Conservation (phyloP, 495 filamentous ascomycete species). For the Amphirosellinia nigrospora region DNA sequence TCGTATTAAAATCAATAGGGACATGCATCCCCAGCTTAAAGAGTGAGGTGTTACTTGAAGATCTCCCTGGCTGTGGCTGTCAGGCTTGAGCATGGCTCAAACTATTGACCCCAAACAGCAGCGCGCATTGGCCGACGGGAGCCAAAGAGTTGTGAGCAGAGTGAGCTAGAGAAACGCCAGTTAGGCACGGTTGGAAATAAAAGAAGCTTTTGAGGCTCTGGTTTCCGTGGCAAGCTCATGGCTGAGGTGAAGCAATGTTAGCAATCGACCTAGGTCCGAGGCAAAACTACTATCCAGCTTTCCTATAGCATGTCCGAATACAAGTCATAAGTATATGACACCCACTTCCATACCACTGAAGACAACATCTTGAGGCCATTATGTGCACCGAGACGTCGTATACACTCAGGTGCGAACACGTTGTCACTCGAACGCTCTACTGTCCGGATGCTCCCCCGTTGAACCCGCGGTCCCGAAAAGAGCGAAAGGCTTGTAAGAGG, state of each 20-base stretch:
- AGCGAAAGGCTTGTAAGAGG: constrained; percentile 41
- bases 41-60: constrained; percentile 14
- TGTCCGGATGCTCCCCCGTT: constrained; percentile 41
- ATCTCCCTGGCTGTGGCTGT: constrained; percentile 22
- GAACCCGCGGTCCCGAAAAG: constrained; percentile 28
- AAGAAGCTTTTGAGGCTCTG: constrained; percentile 10
- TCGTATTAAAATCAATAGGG: constrained; percentile 14
- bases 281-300: neutral
- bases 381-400: constrained; percentile 48
- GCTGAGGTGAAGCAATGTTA: neutral
- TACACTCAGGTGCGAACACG: constrained; percentile 47
- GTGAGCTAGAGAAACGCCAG: neutral
- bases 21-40: constrained; percentile 11
- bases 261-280: neutral
- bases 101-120: constrained; percentile 6
- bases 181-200: neutral
- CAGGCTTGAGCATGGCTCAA: constrained; percentile 17
- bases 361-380: constrained; percentile 6
- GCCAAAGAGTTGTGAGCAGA: neutral
- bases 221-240: neutral
- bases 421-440: constrained; percentile 43
- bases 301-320: neutral
- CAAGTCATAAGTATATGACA: neutral
- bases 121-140: constrained; percentile 6
- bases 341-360: neutral